phyloP scores from a whole-genome alignment of 805 yeast genomes.

The Pichia sporocuriosa region DNA sequence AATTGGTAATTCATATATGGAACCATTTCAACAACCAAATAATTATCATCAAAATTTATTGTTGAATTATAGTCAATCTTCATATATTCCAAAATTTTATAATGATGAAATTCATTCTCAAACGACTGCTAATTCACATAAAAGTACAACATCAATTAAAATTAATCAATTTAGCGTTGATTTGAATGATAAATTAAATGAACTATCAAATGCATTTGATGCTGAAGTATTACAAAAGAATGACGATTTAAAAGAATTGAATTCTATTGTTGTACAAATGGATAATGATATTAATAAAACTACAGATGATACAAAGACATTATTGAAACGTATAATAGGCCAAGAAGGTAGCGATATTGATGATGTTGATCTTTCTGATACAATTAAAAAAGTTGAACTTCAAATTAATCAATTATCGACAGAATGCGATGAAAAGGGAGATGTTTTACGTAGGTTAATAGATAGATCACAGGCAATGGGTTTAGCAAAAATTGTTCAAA shows the following conservation, averaged over 20 bases:
- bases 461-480: constrained; percentile 40
- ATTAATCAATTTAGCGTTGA: constrained; percentile 45
- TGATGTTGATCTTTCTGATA: constrained; percentile 15
- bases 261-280: constrained; percentile 24
- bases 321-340: constrained; percentile 4
- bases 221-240: constrained; percentile 40
- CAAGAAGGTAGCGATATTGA: constrained; percentile 5
- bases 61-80: constrained; percentile 3
- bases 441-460: constrained; percentile 23
- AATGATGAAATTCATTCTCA: too few species aligned
- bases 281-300: constrained; percentile 29
- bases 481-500: constrained; percentile 37
- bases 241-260: constrained; percentile 29
- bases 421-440: constrained; percentile 18
- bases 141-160: constrained; percentile 48
- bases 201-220: constrained; percentile 47
- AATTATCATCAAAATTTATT: neutral
- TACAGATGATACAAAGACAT: constrained; percentile 23
- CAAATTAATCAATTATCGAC: constrained; percentile 13
- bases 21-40: constrained; percentile 12
- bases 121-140: constrained; percentile 25
- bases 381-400: constrained; percentile 17
- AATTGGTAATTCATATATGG: constrained; percentile 8
- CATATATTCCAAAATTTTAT: constrained; percentile 1
- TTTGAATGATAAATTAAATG: constrained; percentile 42